Conservation (phyloP, 2,329 filamentous ascomycete species). For the Colletotrichum agaves region DNA sequence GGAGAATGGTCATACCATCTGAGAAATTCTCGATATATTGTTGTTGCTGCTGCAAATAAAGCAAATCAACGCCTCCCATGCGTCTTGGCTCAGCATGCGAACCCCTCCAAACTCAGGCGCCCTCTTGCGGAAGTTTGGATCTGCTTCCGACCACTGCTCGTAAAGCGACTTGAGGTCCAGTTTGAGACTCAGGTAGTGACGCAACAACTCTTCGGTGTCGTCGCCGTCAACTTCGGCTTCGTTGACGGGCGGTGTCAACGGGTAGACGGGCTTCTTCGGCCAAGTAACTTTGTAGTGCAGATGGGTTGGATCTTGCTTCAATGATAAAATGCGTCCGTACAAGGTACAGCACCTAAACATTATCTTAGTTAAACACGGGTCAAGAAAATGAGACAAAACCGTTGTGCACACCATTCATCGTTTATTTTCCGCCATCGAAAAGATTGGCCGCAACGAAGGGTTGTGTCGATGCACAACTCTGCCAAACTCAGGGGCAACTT, state of each 20-base stretch:
- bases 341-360: conserved; percentile 78
- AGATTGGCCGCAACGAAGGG: conserved; percentile 92
- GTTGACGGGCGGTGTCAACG: conserved; percentile 30
- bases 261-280: conserved; percentile 48
- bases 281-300: conserved; percentile 84
- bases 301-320: conserved; percentile 82
- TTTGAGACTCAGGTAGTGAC: conserved; percentile 87
- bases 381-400: background rate
- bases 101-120: conserved; percentile 91
- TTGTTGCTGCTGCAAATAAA: conserved; percentile 99
- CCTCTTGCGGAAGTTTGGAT: conserved; percentile 88
- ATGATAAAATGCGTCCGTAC: conserved; percentile 83
- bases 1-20: conserved; percentile 73
- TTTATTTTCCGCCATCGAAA: conserved; percentile 93
- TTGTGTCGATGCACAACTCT: conserved; percentile 95
- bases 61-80: conserved; percentile 92
- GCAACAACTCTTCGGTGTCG: conserved; percentile 78
- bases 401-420: conserved; percentile 76
- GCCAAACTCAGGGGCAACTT: conserved; percentile 84
- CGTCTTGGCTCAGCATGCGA: conserved; percentile 91
- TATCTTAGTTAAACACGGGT: background rate
- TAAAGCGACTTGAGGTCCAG: conserved; percentile 84
- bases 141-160: conserved; percentile 84
- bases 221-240: conserved; percentile 56
- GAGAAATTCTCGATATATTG: conserved; percentile 93